phyloP scores from a whole-genome alignment of 2,329 filamentous ascomycete genomes.

The Immersiporthe knoxdaviesiana region DNA sequence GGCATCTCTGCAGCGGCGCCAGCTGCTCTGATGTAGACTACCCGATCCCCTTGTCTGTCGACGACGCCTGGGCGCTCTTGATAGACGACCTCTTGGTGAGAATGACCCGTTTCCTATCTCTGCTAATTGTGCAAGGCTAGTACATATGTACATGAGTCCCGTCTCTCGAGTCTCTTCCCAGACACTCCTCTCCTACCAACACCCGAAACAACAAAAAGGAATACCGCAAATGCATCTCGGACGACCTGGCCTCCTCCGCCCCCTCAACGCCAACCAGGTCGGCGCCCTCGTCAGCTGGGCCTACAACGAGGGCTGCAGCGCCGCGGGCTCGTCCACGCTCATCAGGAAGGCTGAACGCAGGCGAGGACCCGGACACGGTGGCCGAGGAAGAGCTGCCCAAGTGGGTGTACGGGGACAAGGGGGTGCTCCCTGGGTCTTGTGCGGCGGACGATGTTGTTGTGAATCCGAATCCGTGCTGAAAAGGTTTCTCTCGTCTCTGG shows the following conservation, averaged over 20 bases:
- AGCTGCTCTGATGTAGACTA: not conserved
- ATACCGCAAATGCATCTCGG: constrained; percentile 45
- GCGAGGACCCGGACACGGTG: constrained; percentile 38
- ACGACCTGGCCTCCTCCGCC: constrained; percentile 40
- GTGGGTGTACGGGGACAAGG: constrained; percentile 49
- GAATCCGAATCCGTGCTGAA: not conserved
- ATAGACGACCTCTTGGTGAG: not conserved
- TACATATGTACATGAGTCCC: not conserved
- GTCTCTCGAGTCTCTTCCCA: not conserved
- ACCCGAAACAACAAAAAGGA: no score
- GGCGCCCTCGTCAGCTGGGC: constrained; percentile 56
- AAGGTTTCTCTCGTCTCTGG: no score
- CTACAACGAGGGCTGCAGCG: constrained; percentile 54
- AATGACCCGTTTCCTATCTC: no score
- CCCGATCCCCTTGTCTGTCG: not conserved
- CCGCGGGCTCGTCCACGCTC: constrained; percentile 44
- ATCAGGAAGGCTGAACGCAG: constrained; percentile 31
- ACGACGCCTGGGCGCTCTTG: not conserved
- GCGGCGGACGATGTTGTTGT: constrained; percentile 28
- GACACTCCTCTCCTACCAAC: no score
- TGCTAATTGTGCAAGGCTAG: no score
- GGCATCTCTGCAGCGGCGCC: not conserved
- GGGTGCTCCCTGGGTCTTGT: constrained; percentile 46
- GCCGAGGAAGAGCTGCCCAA: constrained; percentile 50
- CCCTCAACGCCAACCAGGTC: constrained; percentile 55